Evolutionary conservation across 2,329 filamentous ascomycete genomes (phyloP), one percentile per base, ranked within the genome.

Genomic region (Triangularia verruculosa): DNA sequence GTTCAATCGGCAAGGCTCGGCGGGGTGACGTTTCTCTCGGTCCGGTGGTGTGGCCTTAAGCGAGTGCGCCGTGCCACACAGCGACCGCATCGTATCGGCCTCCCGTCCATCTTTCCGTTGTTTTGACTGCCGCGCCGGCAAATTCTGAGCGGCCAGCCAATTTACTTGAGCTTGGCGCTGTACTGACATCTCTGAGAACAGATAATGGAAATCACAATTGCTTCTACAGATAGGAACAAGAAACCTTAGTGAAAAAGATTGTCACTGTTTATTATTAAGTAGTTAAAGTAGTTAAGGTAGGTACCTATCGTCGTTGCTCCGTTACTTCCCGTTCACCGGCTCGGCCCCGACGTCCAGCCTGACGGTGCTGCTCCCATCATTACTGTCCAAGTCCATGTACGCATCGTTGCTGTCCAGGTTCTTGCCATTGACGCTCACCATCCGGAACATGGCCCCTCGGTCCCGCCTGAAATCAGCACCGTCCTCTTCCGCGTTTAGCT

Each of bases 331-430:
- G 15, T 32, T 27, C 13, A 8, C 2, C 32, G 3, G n/a, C 8
- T 30, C 39, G 4, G 22, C 32, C 12, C 8, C 28, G 12, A 34
- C 27, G 17, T 34, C 47, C 22, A 22, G 54, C 39, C 32, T 54
- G 51, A 17, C 22, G 3, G 61, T 62, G 34, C 61, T 62, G 43
- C 61, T 62, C n/a, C 54, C 47, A 17, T 56, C 56, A 5, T 58
- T 27, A 9, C 59, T 64, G 39, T 64, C 66, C 11, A 65, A 22
- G 53, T 65, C 61, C n/a, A 64, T 59, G n/a, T 58, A 65, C 9
- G 39, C 20, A 13, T 32, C 58, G 15, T 39, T 32, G 2, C 52
- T 34, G 9, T 59, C 56, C 28, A 52, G 5, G 43, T 59, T 59
- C 25, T 39, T 55, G 56, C 22, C 25, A 28, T 54, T 57, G n/a